These are phyloP conservation scores for Blastocystis sp. DNA, from an alignment of 352 stramenopile genomes.

Conservation along the genomic window DNA sequence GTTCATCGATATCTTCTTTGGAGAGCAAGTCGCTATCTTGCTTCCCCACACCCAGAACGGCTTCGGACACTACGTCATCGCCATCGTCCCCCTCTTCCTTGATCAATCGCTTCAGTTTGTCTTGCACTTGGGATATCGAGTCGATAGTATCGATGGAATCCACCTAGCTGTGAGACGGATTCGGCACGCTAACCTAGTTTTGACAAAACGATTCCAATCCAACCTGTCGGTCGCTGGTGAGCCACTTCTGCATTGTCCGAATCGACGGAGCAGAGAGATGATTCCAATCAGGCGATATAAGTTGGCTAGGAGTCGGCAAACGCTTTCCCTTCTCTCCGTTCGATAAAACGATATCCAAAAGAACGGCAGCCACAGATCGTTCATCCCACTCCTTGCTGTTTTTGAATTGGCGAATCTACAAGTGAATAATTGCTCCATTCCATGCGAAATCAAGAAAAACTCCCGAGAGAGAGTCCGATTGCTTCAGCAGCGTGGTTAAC, in stretches of 20 bases:
- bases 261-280: not conserved
- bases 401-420: not conserved
- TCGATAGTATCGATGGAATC: not conserved
- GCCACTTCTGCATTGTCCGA: conserved; percentile 15
- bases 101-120: not conserved
- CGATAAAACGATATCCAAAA: not conserved
- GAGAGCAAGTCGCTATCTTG: not conserved
- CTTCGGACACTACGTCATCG: not conserved
- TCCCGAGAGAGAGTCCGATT: not conserved
- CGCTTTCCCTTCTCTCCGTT: not conserved
- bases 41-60: not conserved
- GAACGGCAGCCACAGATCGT: not conserved
- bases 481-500: not conserved
- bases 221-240: conserved; percentile 1
- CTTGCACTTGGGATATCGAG: not conserved
- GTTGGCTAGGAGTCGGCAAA: not conserved
- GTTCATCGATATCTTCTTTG: not conserved
- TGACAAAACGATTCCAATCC: too few species aligned
- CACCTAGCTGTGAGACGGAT: not conserved
- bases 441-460: not conserved
- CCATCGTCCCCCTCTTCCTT: not conserved
- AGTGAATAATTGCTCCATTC: not conserved
- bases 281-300: conserved; percentile 4
- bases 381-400: not conserved
- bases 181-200: too few species aligned